Evolutionary conservation across 73 alveolate genomes (phyloP), one percentile per base, ranked within the genome.

Genomic region (Paramecium sexaurelia): DNA sequence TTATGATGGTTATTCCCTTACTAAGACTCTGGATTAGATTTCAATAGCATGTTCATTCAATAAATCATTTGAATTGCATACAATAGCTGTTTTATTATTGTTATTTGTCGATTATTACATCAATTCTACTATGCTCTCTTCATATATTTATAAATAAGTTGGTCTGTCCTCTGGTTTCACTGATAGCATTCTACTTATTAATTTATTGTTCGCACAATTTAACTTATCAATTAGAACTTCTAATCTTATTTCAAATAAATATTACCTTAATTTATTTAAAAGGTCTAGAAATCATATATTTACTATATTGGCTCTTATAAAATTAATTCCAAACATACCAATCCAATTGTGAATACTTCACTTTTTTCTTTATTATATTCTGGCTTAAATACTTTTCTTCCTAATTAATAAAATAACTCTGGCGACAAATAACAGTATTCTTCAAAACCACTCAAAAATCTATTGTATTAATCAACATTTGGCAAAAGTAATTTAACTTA

Each of bases 401-500:
- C 90, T 15, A 78, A 39, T n/a, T 78, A 45, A 9, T 3, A 20
- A 13, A 78, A 78, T 43, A 78, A 43, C 29, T 78, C 90, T 0
- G 90, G 90, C 13, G 75, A 20, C 13, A 78, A 27, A 45, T 78
- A 78, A 39, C 90, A 78, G 36, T 40, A 32, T 78, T 78, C 68
- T 33, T 78, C 90, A 78, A 78, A 78, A 36, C 90, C 90, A 78
- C 90, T 40, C 17, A 78, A 33, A 26, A 78, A 39, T 40, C 71
- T 20, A 39, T 37, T 40, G 20, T 78, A 78, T 40, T 78, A 43
- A 41, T 39, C 68, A 8, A 78, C 29, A 39, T 41, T 22, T 4
- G 90, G 90, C 41, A 78, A 39, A 17, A 78, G 36, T 2, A 78
- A 17, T 43, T 78, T 78, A 6, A 78, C 90, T 78, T 78, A 24